Evolutionary conservation across 768 basidiomycete genomes (phyloP).

Genomic region (Piloderma croceum): DNA sequence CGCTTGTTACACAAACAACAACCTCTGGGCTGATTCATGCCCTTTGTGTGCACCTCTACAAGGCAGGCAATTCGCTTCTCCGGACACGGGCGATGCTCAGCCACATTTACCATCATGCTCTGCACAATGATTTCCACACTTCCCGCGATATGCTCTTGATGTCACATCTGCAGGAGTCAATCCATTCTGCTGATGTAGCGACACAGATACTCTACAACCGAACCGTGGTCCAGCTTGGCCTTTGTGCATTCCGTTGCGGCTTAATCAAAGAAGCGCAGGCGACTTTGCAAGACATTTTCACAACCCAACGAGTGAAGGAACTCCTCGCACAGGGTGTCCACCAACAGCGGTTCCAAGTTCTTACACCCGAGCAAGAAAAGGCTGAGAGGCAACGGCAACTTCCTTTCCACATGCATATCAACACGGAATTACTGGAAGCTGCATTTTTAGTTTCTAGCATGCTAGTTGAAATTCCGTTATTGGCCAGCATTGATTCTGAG

Average conservation of each 20-base stretch:
- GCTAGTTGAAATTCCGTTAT: slow-evolving; percentile 93
- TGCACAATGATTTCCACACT: slow-evolving; percentile 94
- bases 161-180: slow-evolving; percentile 97
- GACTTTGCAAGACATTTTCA: slow-evolving; percentile 91
- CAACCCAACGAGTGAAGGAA: slow-evolving; percentile 95
- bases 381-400: slow-evolving; percentile 92
- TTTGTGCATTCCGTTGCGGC: slow-evolving; percentile 94
- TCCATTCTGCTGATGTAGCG: slow-evolving; percentile 91
- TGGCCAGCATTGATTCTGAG: slow-evolving; percentile 92
- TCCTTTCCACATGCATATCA: slow-evolving; percentile 99
- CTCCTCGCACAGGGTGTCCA: slow-evolving; percentile 95
- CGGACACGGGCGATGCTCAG: slow-evolving; percentile 96
- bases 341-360: slow-evolving; percentile 79
- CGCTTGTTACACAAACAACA: slow-evolving; percentile 46
- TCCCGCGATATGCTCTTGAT: slow-evolving; percentile 97
- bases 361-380: slow-evolving; percentile 94
- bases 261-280: slow-evolving; percentile 91
- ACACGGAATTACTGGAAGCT: slow-evolving; percentile 94
- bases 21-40: slow-evolving; percentile 80
- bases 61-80: slow-evolving; percentile 82
- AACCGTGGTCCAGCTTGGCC: slow-evolving; percentile 92
- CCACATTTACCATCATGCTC: slow-evolving; percentile 95
- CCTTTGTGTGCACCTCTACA: slow-evolving; percentile 90
- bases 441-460: slow-evolving; percentile 98
- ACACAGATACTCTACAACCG: slow-evolving; percentile 99